Evolutionary conservation across 352 stramenopile genomes (phyloP).

Genomic region (Globisporangium cystogenes): DNA sequence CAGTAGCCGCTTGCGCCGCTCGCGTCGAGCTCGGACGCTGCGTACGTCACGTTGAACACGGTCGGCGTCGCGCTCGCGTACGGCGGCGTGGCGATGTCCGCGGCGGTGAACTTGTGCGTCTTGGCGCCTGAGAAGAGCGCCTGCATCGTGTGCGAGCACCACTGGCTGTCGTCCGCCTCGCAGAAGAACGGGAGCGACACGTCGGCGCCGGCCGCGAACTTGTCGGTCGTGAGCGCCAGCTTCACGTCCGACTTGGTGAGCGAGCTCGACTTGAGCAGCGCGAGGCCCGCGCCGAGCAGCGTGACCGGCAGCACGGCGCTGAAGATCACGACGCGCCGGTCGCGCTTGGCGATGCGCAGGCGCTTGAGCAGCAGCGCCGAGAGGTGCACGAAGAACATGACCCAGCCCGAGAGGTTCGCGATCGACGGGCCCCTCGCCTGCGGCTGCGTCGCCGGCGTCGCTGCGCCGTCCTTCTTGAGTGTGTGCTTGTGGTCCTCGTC

Average conservation of each 20-base stretch:
- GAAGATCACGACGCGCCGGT: slow-evolving; percentile 89
- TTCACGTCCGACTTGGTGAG: slow-evolving; percentile 43
- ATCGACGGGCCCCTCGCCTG: slow-evolving; percentile 11
- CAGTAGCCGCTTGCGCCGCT: slow-evolving; percentile 25
- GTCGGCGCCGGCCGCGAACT: slow-evolving; percentile 21
- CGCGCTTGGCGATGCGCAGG: slow-evolving; percentile 85
- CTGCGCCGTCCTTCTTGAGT: slow-evolving; percentile 12
- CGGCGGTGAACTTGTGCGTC: slow-evolving; percentile 19
- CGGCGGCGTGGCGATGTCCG: slow-evolving; percentile 1
- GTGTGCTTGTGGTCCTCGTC: slow-evolving; percentile 52
- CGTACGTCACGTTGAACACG: slow-evolving; percentile 30
- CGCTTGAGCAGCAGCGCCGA: slow-evolving; percentile 87
- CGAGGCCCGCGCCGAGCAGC: slow-evolving; percentile 55
- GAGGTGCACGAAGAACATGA: slow-evolving; percentile 86
- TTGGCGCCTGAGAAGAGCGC: slow-evolving; percentile 26
- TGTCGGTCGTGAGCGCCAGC: slow-evolving; percentile 27
- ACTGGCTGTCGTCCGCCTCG: slow-evolving; percentile 33
- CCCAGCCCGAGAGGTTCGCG: slow-evolving; percentile 17
- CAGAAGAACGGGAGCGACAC: slow-evolving; percentile 48
- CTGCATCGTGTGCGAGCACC: slow-evolving; percentile 39
- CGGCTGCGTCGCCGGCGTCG: not conserved
- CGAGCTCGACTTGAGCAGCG: slow-evolving; percentile 56
- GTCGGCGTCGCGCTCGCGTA: slow-evolving; percentile 10
- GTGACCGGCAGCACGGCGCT: slow-evolving; percentile 67
- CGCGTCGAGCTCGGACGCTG: slow-evolving; percentile 19